Base-by-base conservation (phyloP, 805 yeast genomes). In the Monosporozyma aquatica region DNA sequence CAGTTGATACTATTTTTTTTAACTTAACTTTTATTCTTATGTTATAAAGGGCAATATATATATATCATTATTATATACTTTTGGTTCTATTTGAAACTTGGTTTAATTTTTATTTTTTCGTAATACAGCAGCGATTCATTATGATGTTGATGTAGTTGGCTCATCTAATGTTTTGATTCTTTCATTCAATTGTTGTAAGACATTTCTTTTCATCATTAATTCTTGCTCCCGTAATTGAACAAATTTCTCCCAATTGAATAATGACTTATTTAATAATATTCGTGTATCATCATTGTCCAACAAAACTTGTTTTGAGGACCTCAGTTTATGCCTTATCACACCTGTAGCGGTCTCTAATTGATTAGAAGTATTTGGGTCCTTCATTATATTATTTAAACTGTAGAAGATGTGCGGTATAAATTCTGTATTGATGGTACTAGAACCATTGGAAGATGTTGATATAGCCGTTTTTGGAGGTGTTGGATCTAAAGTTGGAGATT, bases 331-430 rank as follows among this genome's bases (percentile, higher is more conserved):
- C 22, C 55, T 56, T 11, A 61, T 61, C 21, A 56, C 53, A 17
- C 61, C 58, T 1, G 63, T 58, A 11, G 61, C 48, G 1, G 55
- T 47, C 37, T 58, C 64, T 14, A 61, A 46, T 24, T 58, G 59
- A 43, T 58, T 57, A 15, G 56, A 48, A 21, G 58, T 58, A 38
- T 57, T 56, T 14, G 64, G 62, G 22, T 59, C 59, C 43, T 56
- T 61, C 22, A 52, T 53, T n/a, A 61, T 49, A 41, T 59, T 60
- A 33, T 59, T 47, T 27, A 61, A 29, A 5, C 62, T 51, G 38
- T 58, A 58, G 46, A 55, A 61, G 3, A 61, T 48, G 43, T 58
- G 62, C 15, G 65, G 64, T 29, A 61, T 55, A 42, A 61, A 61
- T 40, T 61, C 65, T 7, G 53, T 39, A 26, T 41, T 38, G 3